Evolutionary conservation across 371 early-diverging fungal species (phyloP).

Genomic region (Chytridium lagenaria): DNA sequence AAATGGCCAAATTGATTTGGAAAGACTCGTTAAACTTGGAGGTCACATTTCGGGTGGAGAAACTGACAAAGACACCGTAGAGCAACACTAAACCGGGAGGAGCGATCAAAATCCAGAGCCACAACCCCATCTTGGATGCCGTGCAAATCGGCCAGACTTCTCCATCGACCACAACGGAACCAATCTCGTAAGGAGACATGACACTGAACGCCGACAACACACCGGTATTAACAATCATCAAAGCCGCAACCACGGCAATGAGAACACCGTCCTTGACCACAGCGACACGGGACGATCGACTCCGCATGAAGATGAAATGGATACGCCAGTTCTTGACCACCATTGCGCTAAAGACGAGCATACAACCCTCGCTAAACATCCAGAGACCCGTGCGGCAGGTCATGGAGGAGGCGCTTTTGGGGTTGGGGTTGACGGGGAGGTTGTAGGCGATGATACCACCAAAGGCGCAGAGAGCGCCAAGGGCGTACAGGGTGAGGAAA

Average conservation of each 20-base stretch:
- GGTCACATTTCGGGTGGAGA: constrained; percentile 25
- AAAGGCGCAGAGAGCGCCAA: constrained; percentile 21
- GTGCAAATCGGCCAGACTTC: constrained; percentile 29
- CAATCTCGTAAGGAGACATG: constrained; percentile 14
- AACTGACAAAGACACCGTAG: constrained; percentile 13
- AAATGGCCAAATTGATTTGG: constrained; percentile 25
- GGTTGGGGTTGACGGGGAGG: not conserved
- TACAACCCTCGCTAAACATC: constrained; percentile 20
- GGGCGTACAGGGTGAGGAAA: constrained; percentile 21
- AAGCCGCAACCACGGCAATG: not conserved
- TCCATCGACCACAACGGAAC: constrained; percentile 7
- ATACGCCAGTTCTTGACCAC: constrained; percentile 24
- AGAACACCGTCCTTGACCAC: constrained; percentile 12
- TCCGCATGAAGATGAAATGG: not conserved
- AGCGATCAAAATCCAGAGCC: constrained; percentile 28
- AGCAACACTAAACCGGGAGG: constrained; percentile 18
- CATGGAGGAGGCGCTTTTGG: too few relatives aligned
- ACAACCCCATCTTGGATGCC: not conserved
- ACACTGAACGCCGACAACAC: constrained; percentile 20
- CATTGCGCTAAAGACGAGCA: constrained; percentile 24
- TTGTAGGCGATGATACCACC: constrained; percentile 24
- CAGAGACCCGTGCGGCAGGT: constrained; percentile 16
- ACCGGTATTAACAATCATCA: constrained; percentile 17
- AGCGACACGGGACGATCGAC: not conserved
- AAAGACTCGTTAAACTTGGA: constrained; percentile 27